phyloP scores from a whole-genome alignment of 768 basidiomycete species.

The Trametes cingulata region DNA sequence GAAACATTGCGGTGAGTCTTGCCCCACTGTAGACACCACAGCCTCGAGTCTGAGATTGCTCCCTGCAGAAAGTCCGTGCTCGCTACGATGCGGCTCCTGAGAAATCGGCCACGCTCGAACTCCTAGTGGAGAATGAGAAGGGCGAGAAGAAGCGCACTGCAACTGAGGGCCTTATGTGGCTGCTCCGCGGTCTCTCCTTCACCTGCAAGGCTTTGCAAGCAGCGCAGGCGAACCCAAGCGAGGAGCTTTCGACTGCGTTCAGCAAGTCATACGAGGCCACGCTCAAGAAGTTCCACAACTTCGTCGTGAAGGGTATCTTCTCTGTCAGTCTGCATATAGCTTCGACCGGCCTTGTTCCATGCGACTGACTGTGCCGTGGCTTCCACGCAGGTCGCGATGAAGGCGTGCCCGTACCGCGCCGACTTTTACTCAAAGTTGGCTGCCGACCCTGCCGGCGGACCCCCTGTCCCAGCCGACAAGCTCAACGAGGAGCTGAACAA shows the following conservation, averaged over 20 bases:
- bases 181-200: constrained; percentile 88
- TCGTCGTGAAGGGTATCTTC: constrained; percentile 61
- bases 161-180: constrained; percentile 93
- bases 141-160: constrained; percentile 84
- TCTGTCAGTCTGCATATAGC: constrained; percentile 40
- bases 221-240: constrained; percentile 60
- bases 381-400: constrained; percentile 56
- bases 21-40: background rate
- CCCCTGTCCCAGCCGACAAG: constrained; percentile 41
- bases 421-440: constrained; percentile 61
- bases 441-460: constrained; percentile 36
- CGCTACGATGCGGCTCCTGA: constrained; percentile 70
- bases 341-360: background rate
- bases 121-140: constrained; percentile 82
- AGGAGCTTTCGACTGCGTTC: constrained; percentile 76
- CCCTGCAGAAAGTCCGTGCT: constrained; percentile 80
- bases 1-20: constrained; percentile 80
- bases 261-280: constrained; percentile 78
- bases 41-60: background rate
- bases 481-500: constrained; percentile 48
- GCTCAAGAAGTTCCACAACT: constrained; percentile 83
- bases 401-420: constrained; percentile 61
- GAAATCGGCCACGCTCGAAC: constrained; percentile 77
- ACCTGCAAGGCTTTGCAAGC: constrained; percentile 79
- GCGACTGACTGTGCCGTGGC: background rate